Base-by-base conservation (phyloP, 768 basidiomycete species). In the Pisolithus tinctorius region DNA sequence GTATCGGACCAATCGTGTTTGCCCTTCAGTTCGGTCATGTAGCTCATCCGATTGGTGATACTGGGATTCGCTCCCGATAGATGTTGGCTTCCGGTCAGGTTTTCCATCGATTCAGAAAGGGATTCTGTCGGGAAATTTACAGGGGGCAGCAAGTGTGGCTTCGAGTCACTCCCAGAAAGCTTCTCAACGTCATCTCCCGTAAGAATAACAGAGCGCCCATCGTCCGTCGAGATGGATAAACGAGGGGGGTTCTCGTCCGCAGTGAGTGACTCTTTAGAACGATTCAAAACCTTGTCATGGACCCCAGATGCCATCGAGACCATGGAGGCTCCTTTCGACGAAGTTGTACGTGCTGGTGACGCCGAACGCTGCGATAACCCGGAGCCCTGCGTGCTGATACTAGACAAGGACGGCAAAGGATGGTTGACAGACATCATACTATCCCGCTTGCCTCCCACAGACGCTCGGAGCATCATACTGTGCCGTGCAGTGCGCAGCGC, bases 1-100 rank as follows among this genome's bases (percentile, higher is more conserved):
- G 92, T 91, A 61, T 95, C 93, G 0, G 88, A 88, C 37, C 79
- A 75, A 60, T 96, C 92, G 20, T 88, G 82, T 64, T 83, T 88
- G 65, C 82, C 88, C 53, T 88, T 75, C 50, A 91, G 65, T 61
- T 92, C 89, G 1, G 84, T 86, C 72, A 88, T 85, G 64, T 82
- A 86, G 62, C 89, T 92, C 73, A 84, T 77, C 4, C 90, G 82
- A 57, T 79, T 81, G 39, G 74, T 79, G 14, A 64, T 70, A 31
- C 66, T 71, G 36, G 79, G 84, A 39, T 77, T 74, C 45, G 71
- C 72, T 1, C 57, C 51, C 14, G 79, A 79, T 48, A 69, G 59
- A 8, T 77, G 61, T 13, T 29, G 52, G 51, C 50, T 58, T 26
- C 67, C 63, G 55, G 79, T 74, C 17, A 80, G 70, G 43, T 75